Conservation (phyloP, 73 alveolate genomes). For the Stentor roeselii region DNA sequence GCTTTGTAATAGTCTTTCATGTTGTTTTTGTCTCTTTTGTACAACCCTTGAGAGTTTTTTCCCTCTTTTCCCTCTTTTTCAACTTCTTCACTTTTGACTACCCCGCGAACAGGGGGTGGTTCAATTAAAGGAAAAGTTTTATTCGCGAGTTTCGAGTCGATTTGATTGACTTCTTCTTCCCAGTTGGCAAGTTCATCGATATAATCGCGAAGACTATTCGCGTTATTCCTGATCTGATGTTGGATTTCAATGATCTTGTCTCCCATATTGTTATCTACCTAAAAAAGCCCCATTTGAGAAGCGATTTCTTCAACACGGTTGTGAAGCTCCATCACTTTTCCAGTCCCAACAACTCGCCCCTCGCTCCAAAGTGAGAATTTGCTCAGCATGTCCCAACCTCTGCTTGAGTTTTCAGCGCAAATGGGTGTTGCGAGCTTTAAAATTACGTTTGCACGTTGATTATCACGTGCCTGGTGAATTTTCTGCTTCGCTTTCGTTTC, state of each 20-base stretch:
- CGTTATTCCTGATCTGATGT: conserved; percentile 18
- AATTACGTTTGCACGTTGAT: background rate
- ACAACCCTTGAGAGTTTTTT: too few relatives aligned
- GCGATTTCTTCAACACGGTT: background rate
- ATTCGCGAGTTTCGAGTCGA: background rate
- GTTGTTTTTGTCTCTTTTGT: conserved; percentile 52
- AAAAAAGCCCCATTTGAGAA: background rate
- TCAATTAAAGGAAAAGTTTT: background rate
- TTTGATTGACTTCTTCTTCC: conserved; percentile 1
- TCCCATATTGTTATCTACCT: background rate
- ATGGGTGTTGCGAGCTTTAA: background rate
- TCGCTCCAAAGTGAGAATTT: background rate
- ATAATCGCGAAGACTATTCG: background rate
- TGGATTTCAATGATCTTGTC: conserved; percentile 2
- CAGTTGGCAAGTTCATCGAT: background rate
- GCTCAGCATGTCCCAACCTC: background rate
- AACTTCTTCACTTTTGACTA: background rate
- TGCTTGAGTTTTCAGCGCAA: background rate
- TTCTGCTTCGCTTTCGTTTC: background rate
- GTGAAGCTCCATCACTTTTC: background rate
- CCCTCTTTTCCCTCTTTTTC: conserved; percentile 19
- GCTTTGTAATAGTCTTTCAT: conserved; percentile 59
- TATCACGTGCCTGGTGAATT: background rate
- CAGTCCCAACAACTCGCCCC: background rate
- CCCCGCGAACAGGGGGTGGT: background rate